phyloP scores from a whole-genome alignment of 768 basidiomycete genomes.

The Leccinum boreale region DNA sequence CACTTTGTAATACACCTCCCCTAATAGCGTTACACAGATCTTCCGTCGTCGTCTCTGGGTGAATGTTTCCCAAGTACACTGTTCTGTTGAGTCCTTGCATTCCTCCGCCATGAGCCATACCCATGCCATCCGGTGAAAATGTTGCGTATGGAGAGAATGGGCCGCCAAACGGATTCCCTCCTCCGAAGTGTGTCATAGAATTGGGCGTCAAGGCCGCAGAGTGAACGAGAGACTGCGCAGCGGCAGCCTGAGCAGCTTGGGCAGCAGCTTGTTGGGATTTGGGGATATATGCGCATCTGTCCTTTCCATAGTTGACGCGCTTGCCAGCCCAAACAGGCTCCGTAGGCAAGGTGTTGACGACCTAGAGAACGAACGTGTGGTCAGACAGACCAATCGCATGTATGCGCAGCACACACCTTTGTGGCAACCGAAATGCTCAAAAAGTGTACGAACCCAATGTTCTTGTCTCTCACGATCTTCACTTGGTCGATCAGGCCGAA shows the following conservation, averaged over 20 bases:
- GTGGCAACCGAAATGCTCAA: slow-evolving; percentile 91
- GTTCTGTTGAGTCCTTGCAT: slow-evolving; percentile 79
- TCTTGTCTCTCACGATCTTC: slow-evolving; percentile 99
- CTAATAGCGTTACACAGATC: slow-evolving; percentile 96
- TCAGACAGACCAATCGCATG: background rate
- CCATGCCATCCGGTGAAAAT: slow-evolving; percentile 43
- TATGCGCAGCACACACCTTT: slow-evolving; percentile 57
- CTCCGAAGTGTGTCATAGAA: slow-evolving; percentile 30
- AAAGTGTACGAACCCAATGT: slow-evolving; percentile 99
- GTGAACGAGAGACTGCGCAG: slow-evolving; percentile 66
- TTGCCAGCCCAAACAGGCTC: slow-evolving; percentile 95
- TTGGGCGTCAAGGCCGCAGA: slow-evolving; percentile 39
- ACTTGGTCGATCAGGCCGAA: slow-evolving; percentile 99
- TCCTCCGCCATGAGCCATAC: slow-evolving; percentile 27
- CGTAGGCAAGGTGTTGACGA: slow-evolving; percentile 88
- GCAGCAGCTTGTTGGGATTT: slow-evolving; percentile 91
- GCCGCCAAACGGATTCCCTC: slow-evolving; percentile 29
- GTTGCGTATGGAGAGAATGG: slow-evolving; percentile 50
- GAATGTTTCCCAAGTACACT: slow-evolving; percentile 94
- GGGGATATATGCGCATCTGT: slow-evolving; percentile 96
- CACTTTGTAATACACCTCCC: slow-evolving; percentile 94
- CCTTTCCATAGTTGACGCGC: slow-evolving; percentile 97
- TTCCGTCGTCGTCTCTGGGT: slow-evolving; percentile 92
- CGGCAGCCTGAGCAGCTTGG: slow-evolving; percentile 83
- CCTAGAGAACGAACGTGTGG: slow-evolving; percentile 43